Base-by-base conservation (phyloP, 257 asterid species). In the Lavandula angustifolia region DNA sequence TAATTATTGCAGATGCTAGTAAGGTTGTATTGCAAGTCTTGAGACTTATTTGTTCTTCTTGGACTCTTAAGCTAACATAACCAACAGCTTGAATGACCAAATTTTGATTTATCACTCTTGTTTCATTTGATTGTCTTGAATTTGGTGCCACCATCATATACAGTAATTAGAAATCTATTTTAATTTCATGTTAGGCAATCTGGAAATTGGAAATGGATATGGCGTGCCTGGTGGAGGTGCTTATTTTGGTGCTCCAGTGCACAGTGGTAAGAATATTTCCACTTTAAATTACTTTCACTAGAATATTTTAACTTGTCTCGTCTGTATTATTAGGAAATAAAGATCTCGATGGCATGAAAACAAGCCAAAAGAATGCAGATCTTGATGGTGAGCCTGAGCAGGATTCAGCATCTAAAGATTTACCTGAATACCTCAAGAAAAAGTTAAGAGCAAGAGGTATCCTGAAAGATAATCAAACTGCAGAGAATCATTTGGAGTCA, bases 211-310 rank as follows among this genome's bases (percentile, higher is more conserved):
- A 73, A 94, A 94, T 77, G 99, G 99, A 43, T 94, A 94, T 68
- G 99, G 99, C n/a, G 99, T 94, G 75, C 99, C 99, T 10, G 96
- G 99, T 48, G 97, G 99, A 37, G 94, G 92, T 76, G 96, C 96
- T 77, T 87, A 86, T 80, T 73, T 78, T 71, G 82, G 84, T 76
- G 62, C 85, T 73, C 75, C 86, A 44, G 69, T 57, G 11, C 72
- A 78, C 14, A 72, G 52, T 68, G 79, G 94, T 87, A 83, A 76
- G 81, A 64, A 64, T 73, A 60, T 48, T 53, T 54, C 31, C 71
- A 13, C 60, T 34, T 29, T 65, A 52, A 50, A 37, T 68, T 16
- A n/a, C 62, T 64, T 73, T 44, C 62, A 49, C 14, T 71, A 62
- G 51, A 67, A 51, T 44, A 55, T 57, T 62, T 43, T 67, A 62